These are phyloP conservation scores for Candida krabiensis DNA, from an alignment of 805 yeast genomes.

Conservation along the genomic window DNA sequence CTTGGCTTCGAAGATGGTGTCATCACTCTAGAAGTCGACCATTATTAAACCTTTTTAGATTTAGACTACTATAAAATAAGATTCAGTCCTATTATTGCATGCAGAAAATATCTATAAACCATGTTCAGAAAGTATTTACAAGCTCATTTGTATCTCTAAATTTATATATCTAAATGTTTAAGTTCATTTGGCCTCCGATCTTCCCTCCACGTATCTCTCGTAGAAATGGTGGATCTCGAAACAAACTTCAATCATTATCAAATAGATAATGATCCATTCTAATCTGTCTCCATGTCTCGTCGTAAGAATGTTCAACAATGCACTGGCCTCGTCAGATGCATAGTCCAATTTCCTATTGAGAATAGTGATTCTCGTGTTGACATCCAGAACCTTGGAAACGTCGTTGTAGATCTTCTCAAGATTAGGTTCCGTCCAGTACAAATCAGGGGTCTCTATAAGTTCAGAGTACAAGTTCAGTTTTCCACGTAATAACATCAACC, in stretches of 20 bases:
- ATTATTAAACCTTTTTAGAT: constrained; percentile 1
- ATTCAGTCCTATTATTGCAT: no score
- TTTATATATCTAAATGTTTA: neutral
- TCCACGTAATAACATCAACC: constrained; percentile 73
- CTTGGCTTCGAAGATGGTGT: constrained; percentile 50
- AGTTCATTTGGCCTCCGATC: neutral
- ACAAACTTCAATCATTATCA: constrained; percentile 82
- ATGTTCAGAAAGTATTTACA: no score
- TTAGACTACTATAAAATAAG: no score
- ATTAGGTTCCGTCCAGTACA: constrained; percentile 90
- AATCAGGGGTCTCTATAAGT: constrained; percentile 86
- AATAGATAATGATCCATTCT: constrained; percentile 84
- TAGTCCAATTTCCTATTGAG: constrained; percentile 85
- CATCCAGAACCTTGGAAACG: constrained; percentile 71
- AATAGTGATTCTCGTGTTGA: constrained; percentile 73
- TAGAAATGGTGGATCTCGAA: constrained; percentile 78
- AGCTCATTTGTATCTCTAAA: no score
- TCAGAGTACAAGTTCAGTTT: constrained; percentile 84
- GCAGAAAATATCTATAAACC: no score
- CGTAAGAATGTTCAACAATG: constrained; percentile 68
- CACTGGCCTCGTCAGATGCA: constrained; percentile 84
- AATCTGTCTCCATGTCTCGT: constrained; percentile 75
- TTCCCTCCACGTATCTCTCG: constrained; percentile 42
- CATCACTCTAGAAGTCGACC: constrained; percentile 38
- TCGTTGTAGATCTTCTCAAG: constrained; percentile 73